Percentiles rank a stretch among this genome's conserved stretches.
These are phyloP conservation scores for Nemania sp. DNA, from an alignment of 2,329 filamentous ascomycete species.

Conservation along the genomic window DNA sequence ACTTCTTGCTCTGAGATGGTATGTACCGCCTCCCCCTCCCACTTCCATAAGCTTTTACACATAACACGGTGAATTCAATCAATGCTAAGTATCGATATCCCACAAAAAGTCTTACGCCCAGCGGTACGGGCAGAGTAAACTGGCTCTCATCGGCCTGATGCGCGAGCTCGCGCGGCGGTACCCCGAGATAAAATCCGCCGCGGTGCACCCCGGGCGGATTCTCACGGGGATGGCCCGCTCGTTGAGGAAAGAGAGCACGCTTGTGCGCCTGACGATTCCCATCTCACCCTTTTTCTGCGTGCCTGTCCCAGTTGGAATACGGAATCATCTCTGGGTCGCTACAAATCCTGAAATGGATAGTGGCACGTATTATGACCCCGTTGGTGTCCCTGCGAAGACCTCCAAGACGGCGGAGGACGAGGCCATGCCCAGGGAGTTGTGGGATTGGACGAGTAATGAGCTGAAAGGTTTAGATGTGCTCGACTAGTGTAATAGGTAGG, in stretches of 20 bases:
- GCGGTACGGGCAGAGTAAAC: conserved; percentile 27
- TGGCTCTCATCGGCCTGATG: conserved; percentile 25
- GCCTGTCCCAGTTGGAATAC: conserved; percentile 36
- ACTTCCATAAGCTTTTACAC: too few relatives aligned
- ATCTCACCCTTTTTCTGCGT: conserved; percentile 15
- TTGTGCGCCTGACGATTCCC: not conserved
- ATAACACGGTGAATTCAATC: too few relatives aligned
- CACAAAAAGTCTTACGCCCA: not conserved
- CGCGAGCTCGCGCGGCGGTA: conserved; percentile 23
- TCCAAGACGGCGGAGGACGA: conserved; percentile 29
- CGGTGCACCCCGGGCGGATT: conserved; percentile 18
- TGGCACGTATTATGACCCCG: conserved; percentile 42
- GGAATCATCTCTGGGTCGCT: conserved; percentile 50
- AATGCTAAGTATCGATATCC: too few relatives aligned
- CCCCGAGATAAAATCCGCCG: conserved; percentile 12
- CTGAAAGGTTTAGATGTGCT: too few relatives aligned
- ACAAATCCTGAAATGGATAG: conserved; percentile 39
- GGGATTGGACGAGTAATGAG: conserved; percentile 33
- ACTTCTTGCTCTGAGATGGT: conserved; percentile 32
- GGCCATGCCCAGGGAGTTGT: conserved; percentile 32
- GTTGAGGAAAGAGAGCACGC: not conserved
- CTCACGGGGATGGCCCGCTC: conserved; percentile 4
- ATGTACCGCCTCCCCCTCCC: conserved; percentile 23
- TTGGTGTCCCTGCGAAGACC: conserved; percentile 34
- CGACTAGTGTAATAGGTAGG: too few relatives aligned